Conservation (phyloP, 495 filamentous ascomycete genomes). For the Neurospora sp. region DNA sequence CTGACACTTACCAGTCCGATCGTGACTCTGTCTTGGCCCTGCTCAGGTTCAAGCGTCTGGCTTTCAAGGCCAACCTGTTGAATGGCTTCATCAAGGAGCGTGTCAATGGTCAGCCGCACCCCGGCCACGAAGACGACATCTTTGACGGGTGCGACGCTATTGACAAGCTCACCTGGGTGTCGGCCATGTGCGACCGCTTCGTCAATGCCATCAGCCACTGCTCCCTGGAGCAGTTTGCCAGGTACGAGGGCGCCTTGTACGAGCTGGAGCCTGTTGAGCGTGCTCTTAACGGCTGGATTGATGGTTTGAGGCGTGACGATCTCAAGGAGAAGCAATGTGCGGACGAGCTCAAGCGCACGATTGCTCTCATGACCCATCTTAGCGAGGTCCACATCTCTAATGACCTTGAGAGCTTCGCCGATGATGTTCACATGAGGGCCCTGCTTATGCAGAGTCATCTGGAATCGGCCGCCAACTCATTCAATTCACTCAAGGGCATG, state of each 20-base stretch:
- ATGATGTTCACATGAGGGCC: slow-evolving; percentile 63
- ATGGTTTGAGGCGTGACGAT: slow-evolving; percentile 71
- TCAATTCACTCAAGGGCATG: slow-evolving; percentile 52
- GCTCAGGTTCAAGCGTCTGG: slow-evolving; percentile 76
- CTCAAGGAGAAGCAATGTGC: slow-evolving; percentile 75
- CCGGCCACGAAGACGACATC: slow-evolving; percentile 57
- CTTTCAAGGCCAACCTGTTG: slow-evolving; percentile 77
- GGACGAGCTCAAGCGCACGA: slow-evolving; percentile 68
- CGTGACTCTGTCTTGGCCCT: slow-evolving; percentile 75
- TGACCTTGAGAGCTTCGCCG: slow-evolving; percentile 66
- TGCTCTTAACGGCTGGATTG: slow-evolving; percentile 81
- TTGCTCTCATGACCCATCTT: slow-evolving; percentile 77
- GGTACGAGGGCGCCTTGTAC: slow-evolving; percentile 65
- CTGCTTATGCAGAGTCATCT: slow-evolving; percentile 70
- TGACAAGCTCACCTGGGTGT: slow-evolving; percentile 79
- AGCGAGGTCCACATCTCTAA: slow-evolving; percentile 67
- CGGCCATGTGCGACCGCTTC: slow-evolving; percentile 74
- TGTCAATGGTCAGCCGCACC: slow-evolving; percentile 43
- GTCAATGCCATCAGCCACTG: slow-evolving; percentile 66
- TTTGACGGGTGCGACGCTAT: slow-evolving; percentile 69
- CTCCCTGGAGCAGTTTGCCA: slow-evolving; percentile 63
- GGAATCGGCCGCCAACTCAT: slow-evolving; percentile 61
- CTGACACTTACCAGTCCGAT: slow-evolving; percentile 72
- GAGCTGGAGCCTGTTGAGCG: slow-evolving; percentile 91
- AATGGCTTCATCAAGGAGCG: slow-evolving; percentile 71